These are phyloP conservation scores for Xylaria sp. DNA, from an alignment of 2,329 filamentous ascomycete genomes.

Conservation along the genomic window DNA sequence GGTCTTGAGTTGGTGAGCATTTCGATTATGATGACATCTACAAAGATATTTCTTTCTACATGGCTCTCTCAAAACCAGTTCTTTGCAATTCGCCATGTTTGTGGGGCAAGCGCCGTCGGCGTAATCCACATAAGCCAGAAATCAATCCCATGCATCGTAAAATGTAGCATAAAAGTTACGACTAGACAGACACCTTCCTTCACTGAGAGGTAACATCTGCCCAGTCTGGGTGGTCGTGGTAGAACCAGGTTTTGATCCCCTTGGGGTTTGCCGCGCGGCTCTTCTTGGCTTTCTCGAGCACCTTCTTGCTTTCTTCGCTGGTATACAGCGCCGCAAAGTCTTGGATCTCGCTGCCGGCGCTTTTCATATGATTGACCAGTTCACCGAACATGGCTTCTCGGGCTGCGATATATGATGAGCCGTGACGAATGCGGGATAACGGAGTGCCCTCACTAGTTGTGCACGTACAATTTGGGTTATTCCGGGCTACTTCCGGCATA, in stretches of 20 bases:
- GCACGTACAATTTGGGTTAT: slow-evolving; percentile 54
- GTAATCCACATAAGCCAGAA: too few relatives aligned
- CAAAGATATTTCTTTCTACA: too few relatives aligned
- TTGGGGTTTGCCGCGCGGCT: slow-evolving; percentile 60
- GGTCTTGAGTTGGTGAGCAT: too few relatives aligned
- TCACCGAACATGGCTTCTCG: slow-evolving; percentile 51
- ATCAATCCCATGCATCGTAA: not conserved
- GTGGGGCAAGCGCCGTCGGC: too few relatives aligned
- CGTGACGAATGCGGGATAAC: not conserved
- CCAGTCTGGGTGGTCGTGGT: slow-evolving; percentile 66
- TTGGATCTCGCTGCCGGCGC: slow-evolving; percentile 57
- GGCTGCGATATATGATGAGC: slow-evolving; percentile 47
- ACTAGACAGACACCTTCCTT: not conserved
- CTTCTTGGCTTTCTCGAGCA: slow-evolving; percentile 58
- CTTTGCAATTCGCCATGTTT: too few relatives aligned
- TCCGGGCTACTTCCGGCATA: slow-evolving; percentile 47
- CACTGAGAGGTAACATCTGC: slow-evolving; percentile 41
- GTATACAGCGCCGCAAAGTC: slow-evolving; percentile 56
- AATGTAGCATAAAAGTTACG: slow-evolving; percentile 1
- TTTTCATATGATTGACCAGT: slow-evolving; percentile 54
- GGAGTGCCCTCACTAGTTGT: not conserved
- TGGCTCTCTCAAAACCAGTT: too few relatives aligned
- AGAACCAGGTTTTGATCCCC: slow-evolving; percentile 64
- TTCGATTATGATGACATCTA: too few relatives aligned
- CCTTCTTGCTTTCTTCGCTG: slow-evolving; percentile 53